Percentiles rank a stretch among this genome's conserved stretches.
Conservation (phyloP, 441 rosid species). For the Populus trichocarpa region DNA sequence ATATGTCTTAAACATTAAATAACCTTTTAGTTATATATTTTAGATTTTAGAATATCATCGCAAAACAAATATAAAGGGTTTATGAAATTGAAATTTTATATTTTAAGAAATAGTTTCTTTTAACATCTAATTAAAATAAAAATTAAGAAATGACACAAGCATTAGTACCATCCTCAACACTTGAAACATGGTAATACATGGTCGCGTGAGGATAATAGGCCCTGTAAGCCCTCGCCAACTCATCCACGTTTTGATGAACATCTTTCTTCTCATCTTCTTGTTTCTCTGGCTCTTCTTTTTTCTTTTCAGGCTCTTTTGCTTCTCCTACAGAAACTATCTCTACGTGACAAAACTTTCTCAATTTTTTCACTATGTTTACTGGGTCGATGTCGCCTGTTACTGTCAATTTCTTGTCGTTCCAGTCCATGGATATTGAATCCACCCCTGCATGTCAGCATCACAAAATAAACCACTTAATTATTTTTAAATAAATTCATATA, state of each 20-base stretch:
- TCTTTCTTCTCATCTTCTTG: constrained; percentile 21
- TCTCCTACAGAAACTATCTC: constrained; percentile 53
- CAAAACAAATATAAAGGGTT: no score
- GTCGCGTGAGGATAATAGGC: constrained; percentile 28
- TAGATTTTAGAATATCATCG: no score
- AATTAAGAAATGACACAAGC: constrained; percentile 30
- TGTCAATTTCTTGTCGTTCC: constrained; percentile 59
- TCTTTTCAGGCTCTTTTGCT: constrained; percentile 58
- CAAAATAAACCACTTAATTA: background rate
- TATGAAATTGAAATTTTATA: no score
- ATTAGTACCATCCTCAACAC: constrained; percentile 43
- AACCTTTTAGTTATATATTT: no score
- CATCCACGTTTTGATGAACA: constrained; percentile 18
- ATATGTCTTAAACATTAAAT: no score
- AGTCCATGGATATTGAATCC: constrained; percentile 44
- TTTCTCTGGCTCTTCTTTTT: constrained; percentile 42
- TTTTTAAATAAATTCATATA: background rate
- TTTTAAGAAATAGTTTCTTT: background rate
- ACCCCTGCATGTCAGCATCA: constrained; percentile 34
- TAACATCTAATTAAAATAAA: background rate
- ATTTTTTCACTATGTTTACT: constrained; percentile 35
- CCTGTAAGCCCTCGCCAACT: constrained; percentile 12
- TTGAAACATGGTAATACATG: constrained; percentile 11
- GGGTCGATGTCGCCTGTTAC: constrained; percentile 52
- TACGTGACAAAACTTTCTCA: constrained; percentile 50